These are phyloP conservation scores for Suhomyces maxii DNA, from an alignment of 1,139 yeast genomes.

Conservation along the genomic window DNA sequence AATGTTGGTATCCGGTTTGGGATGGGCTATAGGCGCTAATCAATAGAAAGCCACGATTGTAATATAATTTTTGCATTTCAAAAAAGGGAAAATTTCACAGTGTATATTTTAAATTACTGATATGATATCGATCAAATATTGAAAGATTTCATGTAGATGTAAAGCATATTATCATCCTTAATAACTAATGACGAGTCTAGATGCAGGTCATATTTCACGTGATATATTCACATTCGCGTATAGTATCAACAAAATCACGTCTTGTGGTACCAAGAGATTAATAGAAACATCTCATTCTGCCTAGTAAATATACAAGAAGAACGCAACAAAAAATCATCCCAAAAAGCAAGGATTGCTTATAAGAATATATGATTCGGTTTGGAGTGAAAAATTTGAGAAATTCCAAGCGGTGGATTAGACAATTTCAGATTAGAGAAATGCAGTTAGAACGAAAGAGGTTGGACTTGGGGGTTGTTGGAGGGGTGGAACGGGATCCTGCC, in stretches of 20 bases:
- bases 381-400: not conserved
- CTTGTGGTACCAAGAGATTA: not conserved
- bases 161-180: too few relatives aligned
- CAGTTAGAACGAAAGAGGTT: not conserved
- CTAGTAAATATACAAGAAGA: not conserved
- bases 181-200: too few relatives aligned
- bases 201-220: not conserved
- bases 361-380: constrained; percentile 8
- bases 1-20: constrained; percentile 56
- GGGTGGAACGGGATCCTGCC: constrained; percentile 10
- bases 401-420: constrained; percentile 6
- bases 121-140: too few relatives aligned
- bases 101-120: too few relatives aligned
- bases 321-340: not conserved
- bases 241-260: not conserved
- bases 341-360: not conserved
- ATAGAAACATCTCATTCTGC: not conserved
- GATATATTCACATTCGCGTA: not conserved
- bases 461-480: constrained; percentile 1
- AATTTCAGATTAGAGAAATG: constrained; percentile 1
- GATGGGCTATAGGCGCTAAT: constrained; percentile 68
- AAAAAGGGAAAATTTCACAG: too few relatives aligned
- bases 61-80: too few relatives aligned
- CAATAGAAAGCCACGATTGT: constrained; percentile 3
- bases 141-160: too few relatives aligned